Conservation (phyloP, 352 stramenopile species). For the Pythium diclinum region DNA sequence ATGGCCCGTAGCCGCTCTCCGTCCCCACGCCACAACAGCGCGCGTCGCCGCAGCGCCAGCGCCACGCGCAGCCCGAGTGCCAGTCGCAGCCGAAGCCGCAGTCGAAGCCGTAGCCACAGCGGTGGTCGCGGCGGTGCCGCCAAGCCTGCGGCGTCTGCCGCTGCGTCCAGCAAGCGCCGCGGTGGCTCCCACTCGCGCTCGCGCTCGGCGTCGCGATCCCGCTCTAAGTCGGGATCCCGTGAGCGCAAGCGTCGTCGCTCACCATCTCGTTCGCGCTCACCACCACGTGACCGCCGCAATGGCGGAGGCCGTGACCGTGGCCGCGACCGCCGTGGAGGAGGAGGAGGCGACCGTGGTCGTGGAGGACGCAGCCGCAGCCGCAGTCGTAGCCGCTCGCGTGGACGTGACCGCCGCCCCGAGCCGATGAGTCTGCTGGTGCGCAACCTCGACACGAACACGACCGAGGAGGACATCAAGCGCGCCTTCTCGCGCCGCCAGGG, state of each 20-base stretch:
- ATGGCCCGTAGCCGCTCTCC: constrained; percentile 34
- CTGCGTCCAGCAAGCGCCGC: constrained; percentile 18
- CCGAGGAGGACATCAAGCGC: constrained; percentile 29
- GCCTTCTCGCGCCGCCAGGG: constrained; percentile 35
- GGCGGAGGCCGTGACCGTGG: not conserved
- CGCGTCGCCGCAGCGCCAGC: constrained; percentile 25
- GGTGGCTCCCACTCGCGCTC: constrained; percentile 1
- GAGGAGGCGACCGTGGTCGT: constrained; percentile 19
- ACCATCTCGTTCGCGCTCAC: constrained; percentile 28
- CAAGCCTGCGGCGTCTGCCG: constrained; percentile 8
- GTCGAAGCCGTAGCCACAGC: constrained; percentile 30
- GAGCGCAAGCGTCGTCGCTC: constrained; percentile 39
- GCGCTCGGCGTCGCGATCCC: constrained; percentile 17
- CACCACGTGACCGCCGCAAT: constrained; percentile 16
- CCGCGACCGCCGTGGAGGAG: constrained; percentile 3
- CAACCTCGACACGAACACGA: constrained; percentile 30
- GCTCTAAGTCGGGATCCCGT: constrained; percentile 22
- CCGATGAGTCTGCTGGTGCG: constrained; percentile 37
- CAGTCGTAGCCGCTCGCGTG: constrained; percentile 15
- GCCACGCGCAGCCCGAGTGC: constrained; percentile 29
- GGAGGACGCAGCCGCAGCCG: constrained; percentile 12
- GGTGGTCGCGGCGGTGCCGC: not conserved
- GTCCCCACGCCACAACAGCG: constrained; percentile 42
- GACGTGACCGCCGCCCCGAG: constrained; percentile 18
- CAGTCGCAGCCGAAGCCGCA: constrained; percentile 22